Conservation (phyloP, 2,329 filamentous ascomycete species). For the Scleromitrula shiraiana region DNA sequence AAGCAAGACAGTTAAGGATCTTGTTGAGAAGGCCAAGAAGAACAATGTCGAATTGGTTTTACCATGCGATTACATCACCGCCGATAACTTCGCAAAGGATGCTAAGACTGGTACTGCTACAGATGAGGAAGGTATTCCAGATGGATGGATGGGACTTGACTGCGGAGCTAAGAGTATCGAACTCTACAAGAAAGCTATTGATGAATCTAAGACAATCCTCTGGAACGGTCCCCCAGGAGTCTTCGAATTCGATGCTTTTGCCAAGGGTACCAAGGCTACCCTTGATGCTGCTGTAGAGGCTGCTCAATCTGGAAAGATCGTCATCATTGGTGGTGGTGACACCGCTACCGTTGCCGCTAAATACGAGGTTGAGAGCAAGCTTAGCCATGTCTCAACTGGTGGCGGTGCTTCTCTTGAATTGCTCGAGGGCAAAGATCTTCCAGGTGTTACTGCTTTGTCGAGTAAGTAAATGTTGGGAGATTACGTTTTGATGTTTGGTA, state of each 20-base stretch:
- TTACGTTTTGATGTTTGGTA: not conserved
- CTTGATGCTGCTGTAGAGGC: conserved; percentile 82
- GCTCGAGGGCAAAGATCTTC: conserved; percentile 95
- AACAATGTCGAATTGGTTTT: conserved; percentile 93
- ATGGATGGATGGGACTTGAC: conserved; percentile 97
- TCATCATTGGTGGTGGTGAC: conserved; percentile 97
- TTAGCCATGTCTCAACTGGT: conserved; percentile 96
- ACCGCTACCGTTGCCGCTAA: conserved; percentile 97
- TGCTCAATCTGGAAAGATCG: conserved; percentile 78
- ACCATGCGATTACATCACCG: conserved; percentile 90
- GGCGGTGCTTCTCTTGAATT: conserved; percentile 93
- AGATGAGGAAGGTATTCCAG: conserved; percentile 82
- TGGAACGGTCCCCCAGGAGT: conserved; percentile 98
- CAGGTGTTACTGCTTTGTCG: conserved; percentile 87
- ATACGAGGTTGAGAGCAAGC: conserved; percentile 91
- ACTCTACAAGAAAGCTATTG: conserved; percentile 82
- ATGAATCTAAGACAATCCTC: conserved; percentile 87
- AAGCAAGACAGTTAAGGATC: conserved; percentile 77
- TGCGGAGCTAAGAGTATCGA: conserved; percentile 82
- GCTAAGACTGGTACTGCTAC: conserved; percentile 75
- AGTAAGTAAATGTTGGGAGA: conserved; percentile 50
- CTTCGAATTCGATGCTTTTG: conserved; percentile 95
- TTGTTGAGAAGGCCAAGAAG: conserved; percentile 93
- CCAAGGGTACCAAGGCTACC: conserved; percentile 83
- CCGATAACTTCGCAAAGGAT: conserved; percentile 86